phyloP scores from a whole-genome alignment of 495 filamentous ascomycete species.

The Extremus antarcticus region DNA sequence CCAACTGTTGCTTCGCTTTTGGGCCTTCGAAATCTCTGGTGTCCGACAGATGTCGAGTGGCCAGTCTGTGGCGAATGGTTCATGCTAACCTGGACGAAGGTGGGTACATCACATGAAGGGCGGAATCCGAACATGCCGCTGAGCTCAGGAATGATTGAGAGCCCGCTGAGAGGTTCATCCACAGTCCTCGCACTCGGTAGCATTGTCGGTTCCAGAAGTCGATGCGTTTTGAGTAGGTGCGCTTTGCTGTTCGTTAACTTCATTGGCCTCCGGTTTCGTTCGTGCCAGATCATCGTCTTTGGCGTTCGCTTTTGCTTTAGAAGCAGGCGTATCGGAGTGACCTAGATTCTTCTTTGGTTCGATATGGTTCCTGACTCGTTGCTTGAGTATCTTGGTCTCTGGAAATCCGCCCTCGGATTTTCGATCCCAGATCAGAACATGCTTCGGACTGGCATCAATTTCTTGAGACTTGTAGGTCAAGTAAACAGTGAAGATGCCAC shows the following conservation, averaged over 20 bases:
- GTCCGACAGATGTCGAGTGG: too few relatives aligned
- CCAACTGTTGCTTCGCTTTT: too few relatives aligned
- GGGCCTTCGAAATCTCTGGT: too few relatives aligned
- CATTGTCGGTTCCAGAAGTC: background rate
- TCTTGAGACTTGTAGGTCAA: slow-evolving; percentile 11
- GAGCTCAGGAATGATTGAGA: too few relatives aligned
- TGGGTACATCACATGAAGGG: too few relatives aligned
- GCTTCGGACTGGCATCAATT: slow-evolving; percentile 15
- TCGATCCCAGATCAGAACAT: slow-evolving; percentile 70
- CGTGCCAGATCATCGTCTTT: background rate
- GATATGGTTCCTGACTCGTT: slow-evolving; percentile 72
- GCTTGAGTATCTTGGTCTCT: slow-evolving; percentile 78
- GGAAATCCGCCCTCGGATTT: slow-evolving; percentile 86
- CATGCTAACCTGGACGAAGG: too few relatives aligned
- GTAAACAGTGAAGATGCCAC: slow-evolving; percentile 69
- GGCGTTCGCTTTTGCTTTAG: slow-evolving; percentile 16
- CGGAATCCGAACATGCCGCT: too few relatives aligned
- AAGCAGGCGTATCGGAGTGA: slow-evolving; percentile 41
- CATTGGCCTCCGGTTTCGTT: background rate
- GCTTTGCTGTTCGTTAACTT: background rate
- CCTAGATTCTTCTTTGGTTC: slow-evolving; percentile 67
- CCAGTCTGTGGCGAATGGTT: too few relatives aligned
- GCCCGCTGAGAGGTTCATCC: slow-evolving; percentile 4
- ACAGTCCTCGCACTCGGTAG: slow-evolving; percentile 15
- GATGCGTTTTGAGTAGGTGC: background rate